Percentiles rank a stretch among this genome's conserved stretches.
Evolutionary conservation across 139 green algal genomes (phyloP).

Genomic region (Asterochloris erici): DNA sequence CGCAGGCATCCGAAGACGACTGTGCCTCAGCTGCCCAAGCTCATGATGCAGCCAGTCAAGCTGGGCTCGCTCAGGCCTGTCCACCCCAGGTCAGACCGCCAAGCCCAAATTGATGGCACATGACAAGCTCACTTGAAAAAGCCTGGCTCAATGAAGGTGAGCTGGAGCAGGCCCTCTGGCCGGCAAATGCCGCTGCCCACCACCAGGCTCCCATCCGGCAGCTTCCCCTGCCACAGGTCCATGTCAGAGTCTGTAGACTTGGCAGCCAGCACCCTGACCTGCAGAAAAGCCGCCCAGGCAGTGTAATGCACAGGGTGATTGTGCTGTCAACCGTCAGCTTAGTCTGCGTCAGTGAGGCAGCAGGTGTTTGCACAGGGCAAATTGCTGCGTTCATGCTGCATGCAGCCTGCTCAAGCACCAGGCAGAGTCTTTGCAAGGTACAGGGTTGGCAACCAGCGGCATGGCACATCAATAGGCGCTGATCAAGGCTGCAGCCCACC

Average conservation of each 20-base stretch:
- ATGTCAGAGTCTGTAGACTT: background rate
- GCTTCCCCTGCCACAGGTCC: conserved; percentile 13
- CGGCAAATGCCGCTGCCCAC: conserved; percentile 7
- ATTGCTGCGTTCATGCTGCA: background rate
- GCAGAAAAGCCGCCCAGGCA: background rate
- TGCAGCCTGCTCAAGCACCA: background rate
- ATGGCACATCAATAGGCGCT: background rate
- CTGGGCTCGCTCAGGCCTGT: background rate
- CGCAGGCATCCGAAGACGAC: background rate
- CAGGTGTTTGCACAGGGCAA: background rate
- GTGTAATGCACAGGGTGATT: background rate
- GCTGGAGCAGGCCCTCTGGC: background rate
- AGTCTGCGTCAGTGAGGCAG: background rate
- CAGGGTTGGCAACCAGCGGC: too few species aligned
- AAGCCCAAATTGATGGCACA: background rate
- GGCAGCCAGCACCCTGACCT: conserved; percentile 21
- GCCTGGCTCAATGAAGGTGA: conserved; percentile 5
- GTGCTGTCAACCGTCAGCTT: background rate
- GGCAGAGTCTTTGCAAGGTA: background rate
- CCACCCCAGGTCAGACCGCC: background rate
- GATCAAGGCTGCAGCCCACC: background rate
- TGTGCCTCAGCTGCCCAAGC: background rate
- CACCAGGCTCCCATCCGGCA: conserved; percentile 16
- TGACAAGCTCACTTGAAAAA: conserved; percentile 22
- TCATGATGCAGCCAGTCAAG: background rate